phyloP scores from a whole-genome alignment of 1,139 yeast species.

The Zygosaccharomyces sapae region DNA sequence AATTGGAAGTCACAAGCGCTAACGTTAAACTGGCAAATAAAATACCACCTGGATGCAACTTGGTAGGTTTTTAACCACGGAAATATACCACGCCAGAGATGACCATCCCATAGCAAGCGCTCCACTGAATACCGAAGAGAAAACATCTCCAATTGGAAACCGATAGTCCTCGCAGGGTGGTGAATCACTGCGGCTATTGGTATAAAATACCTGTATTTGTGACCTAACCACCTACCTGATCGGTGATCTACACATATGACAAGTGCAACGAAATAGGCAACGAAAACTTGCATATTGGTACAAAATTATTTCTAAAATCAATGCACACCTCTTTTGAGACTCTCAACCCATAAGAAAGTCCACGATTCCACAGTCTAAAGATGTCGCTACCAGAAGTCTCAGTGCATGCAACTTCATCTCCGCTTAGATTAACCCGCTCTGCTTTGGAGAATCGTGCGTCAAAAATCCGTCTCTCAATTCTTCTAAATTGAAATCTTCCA shows the following conservation, averaged over 20 bases:
- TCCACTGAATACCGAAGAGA: constrained; percentile 42
- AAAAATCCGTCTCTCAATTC: constrained; percentile 48
- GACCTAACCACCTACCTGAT: constrained; percentile 43
- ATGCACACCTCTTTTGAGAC: constrained; percentile 6
- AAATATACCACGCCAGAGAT: constrained; percentile 41
- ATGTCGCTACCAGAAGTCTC: constrained; percentile 1
- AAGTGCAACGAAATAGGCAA: constrained; percentile 42
- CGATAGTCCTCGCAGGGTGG: constrained; percentile 46
- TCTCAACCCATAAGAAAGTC: neutral
- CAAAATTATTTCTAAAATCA: constrained; percentile 7
- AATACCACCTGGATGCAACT: constrained; percentile 47
- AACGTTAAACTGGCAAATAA: constrained; percentile 42
- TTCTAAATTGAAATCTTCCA: constrained; percentile 40
- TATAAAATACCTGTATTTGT: constrained; percentile 37
- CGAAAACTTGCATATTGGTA: constrained; percentile 38
- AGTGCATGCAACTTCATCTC: constrained; percentile 11
- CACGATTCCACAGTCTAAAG: neutral
- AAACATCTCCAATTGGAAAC: constrained; percentile 48
- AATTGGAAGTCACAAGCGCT: constrained; percentile 39
- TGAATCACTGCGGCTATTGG: constrained; percentile 44
- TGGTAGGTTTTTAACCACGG: constrained; percentile 41
- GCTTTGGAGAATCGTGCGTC: constrained; percentile 44
- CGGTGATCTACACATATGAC: constrained; percentile 41
- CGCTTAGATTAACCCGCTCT: constrained; percentile 18
- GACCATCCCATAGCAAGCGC: constrained; percentile 49